Evolutionary conservation across 495 filamentous ascomycete genomes (phyloP).

Genomic region (Xylaria palmicola): DNA sequence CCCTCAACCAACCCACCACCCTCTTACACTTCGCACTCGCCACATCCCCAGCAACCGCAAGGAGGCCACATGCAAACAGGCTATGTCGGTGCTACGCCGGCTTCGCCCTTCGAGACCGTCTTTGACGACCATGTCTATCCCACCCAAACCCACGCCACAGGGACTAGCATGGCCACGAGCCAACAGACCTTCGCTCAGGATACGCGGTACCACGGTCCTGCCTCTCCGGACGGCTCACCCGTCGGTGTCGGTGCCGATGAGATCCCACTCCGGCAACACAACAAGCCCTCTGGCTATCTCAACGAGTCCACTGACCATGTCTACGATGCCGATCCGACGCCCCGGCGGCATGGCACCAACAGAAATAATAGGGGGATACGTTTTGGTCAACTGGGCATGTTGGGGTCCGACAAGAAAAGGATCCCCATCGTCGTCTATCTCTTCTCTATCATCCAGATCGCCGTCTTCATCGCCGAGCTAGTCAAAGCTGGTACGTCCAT

Average conservation of each 20-base stretch:
- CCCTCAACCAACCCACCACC: slow-evolving; percentile 23
- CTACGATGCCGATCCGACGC: slow-evolving; percentile 41
- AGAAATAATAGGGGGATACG: slow-evolving; percentile 36
- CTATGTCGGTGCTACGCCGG: slow-evolving; percentile 21
- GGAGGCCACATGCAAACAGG: slow-evolving; percentile 38
- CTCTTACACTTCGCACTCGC: slow-evolving; percentile 27
- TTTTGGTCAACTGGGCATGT: slow-evolving; percentile 49
- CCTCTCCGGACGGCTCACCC: slow-evolving; percentile 35
- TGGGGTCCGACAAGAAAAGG: slow-evolving; percentile 50
- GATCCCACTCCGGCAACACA: slow-evolving; percentile 62
- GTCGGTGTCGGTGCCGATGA: slow-evolving; percentile 56
- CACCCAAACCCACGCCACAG: slow-evolving; percentile 39
- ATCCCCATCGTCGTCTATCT: slow-evolving; percentile 82
- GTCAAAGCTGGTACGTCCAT: slow-evolving; percentile 66
- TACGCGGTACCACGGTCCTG: slow-evolving; percentile 56
- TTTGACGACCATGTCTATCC: slow-evolving; percentile 64
- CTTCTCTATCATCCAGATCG: slow-evolving; percentile 73
- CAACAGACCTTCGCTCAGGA: slow-evolving; percentile 50
- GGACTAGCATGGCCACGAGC: slow-evolving; percentile 24
- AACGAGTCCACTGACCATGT: slow-evolving; percentile 52
- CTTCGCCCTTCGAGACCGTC: slow-evolving; percentile 56
- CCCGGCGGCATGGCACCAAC: slow-evolving; percentile 21
- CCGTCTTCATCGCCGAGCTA: slow-evolving; percentile 89
- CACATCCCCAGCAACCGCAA: not conserved
- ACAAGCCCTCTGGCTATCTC: slow-evolving; percentile 33